Conservation (phyloP, 306 rosid genomes). For the Alnus rubra region DNA sequence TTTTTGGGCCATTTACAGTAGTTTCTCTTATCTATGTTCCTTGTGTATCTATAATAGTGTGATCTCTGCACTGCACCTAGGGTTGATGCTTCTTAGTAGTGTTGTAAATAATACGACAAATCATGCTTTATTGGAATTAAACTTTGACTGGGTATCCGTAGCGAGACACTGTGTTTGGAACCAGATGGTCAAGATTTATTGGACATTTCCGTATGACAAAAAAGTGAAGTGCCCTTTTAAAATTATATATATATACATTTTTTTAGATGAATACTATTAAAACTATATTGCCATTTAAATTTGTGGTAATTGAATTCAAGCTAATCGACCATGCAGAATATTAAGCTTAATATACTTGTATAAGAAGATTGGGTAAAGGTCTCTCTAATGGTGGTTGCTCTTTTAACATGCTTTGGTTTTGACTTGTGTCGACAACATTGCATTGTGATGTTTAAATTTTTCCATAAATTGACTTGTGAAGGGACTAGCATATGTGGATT, state of each 20-base stretch:
- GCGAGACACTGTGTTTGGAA: not conserved
- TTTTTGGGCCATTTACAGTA: not conserved
- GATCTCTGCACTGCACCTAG: not conserved
- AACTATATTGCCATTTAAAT: not conserved
- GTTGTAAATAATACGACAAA: not conserved
- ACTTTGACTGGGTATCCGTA: too few species aligned
- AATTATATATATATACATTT: too few species aligned
- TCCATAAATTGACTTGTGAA: constrained; percentile 28
- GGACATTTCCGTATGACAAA: too few species aligned
- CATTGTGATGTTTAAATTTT: constrained; percentile 2
- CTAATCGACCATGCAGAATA: not conserved
- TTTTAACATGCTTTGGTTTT: not conserved
- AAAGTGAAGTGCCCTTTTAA: too few species aligned
- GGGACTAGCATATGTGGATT: constrained; percentile 97
- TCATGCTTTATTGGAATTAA: too few species aligned
- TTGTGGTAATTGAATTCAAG: not conserved
- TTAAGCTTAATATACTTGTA: too few species aligned
- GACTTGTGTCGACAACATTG: not conserved
- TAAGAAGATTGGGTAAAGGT: not conserved
- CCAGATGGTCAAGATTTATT: not conserved
- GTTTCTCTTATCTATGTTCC: not conserved
- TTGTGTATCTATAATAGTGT: not conserved
- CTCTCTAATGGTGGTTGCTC: not conserved
- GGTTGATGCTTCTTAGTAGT: not conserved
- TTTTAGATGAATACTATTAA: too few species aligned